These are phyloP conservation scores for Sanghuangporus sanghuang DNA, from an alignment of 1,284 basidiomycete species.

Conservation along the genomic window DNA sequence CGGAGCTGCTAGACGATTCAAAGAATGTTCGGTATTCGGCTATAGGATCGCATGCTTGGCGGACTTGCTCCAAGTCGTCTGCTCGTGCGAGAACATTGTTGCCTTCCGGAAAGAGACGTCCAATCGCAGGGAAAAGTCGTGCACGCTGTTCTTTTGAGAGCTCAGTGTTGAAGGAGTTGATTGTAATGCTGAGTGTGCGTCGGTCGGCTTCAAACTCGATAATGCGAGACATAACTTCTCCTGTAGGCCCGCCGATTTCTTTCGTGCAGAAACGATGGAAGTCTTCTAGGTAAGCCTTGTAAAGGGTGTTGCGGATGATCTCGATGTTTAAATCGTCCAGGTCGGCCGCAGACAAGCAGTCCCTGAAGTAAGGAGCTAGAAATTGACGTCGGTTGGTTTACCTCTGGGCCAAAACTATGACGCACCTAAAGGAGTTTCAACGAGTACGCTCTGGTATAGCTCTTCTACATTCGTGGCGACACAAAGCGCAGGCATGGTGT, in stretches of 20 bases:
- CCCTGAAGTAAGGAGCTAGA: slow-evolving; percentile 95
- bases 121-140: slow-evolving; percentile 92
- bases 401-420: slow-evolving; percentile 11
- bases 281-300: slow-evolving; percentile 99
- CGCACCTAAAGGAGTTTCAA: slow-evolving; percentile 94
- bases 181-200: slow-evolving; percentile 96
- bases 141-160: slow-evolving; percentile 94
- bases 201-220: slow-evolving; percentile 97
- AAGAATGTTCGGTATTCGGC: slow-evolving; percentile 92
- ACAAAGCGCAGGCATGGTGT: slow-evolving; percentile 98
- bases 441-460: slow-evolving; percentile 93
- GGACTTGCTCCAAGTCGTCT: slow-evolving; percentile 94
- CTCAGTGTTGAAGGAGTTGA: slow-evolving; percentile 98
- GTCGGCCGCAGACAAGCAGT: slow-evolving; percentile 92
- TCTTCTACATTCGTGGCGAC: slow-evolving; percentile 99
- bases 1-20: slow-evolving; percentile 44
- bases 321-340: slow-evolving; percentile 99
- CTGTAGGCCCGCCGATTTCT: slow-evolving; percentile 74
- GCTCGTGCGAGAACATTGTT: slow-evolving; percentile 93
- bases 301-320: slow-evolving; percentile 99
- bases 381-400: too few species aligned
- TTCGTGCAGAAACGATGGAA: slow-evolving; percentile 84
- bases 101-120: slow-evolving; percentile 91
- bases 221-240: slow-evolving; percentile 85
- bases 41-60: slow-evolving; percentile 82